Base-by-base conservation (phyloP, 345 rosid genomes). In the Ceriops decandra region DNA sequence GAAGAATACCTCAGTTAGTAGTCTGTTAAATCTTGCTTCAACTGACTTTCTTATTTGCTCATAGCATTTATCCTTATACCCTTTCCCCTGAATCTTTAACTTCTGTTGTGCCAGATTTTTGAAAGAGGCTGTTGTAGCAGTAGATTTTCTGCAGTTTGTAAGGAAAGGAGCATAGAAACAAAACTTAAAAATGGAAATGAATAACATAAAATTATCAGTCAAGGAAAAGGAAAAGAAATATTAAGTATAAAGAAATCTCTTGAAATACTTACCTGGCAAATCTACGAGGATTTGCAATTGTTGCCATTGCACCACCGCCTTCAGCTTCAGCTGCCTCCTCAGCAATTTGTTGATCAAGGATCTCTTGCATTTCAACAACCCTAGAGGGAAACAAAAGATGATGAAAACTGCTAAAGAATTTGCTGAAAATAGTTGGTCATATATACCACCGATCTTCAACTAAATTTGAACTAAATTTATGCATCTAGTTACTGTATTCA, bases 251-350 rank as follows among this genome's bases (percentile, higher is more conserved):
- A 15, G 38, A 21, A 46, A 62, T 66, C 33, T 54, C 53, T 5
- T 49, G 31, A 57, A 26, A 52, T 6, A 57, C 68, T 80, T 85
- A 88, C 98, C 86, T 92, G 79, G 93, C 88, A 83, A 89, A 76
- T 84, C 92, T 83, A 27, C 90, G 97, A 73, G 97, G 97, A 80
- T 92, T 95, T 74, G 96, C 90, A 73, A 92, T 74, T 74, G 92
- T 67, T 76, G 96, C 90, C 93, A 95, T 87, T 52, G 87, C 97
- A 71, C 89, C 97, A 31, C 79, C 97, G 66, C 98, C 99, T 81
- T 92, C 99, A 76, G 97, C 99, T 84, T 95, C 99, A 62, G 99
- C 99, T 65, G 96, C 99, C 79, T 95, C 99, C 81, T 95, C 99
- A 64, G 98, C 97, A 72, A 95, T 81, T 80, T 95, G 96, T 73